Evolutionary conservation across 2,329 filamentous ascomycete genomes (phyloP).

Genomic region (Aspergillus sp.): DNA sequence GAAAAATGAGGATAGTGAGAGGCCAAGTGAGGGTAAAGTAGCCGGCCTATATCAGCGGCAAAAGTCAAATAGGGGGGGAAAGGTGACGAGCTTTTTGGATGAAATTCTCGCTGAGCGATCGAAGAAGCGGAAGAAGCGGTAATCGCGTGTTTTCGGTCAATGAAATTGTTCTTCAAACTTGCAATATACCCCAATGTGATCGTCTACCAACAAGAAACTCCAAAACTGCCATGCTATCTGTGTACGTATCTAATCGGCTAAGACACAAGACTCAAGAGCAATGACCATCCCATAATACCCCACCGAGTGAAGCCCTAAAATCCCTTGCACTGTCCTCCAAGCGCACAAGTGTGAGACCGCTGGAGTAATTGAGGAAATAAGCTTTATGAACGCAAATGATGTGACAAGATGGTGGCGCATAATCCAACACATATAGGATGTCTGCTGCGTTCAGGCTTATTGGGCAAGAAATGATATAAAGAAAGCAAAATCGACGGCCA

Average conservation of each 20-base stretch:
- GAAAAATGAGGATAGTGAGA: slow-evolving; percentile 1
- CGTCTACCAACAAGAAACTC: not conserved
- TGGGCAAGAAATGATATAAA: not conserved
- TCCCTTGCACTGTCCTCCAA: slow-evolving; percentile 11
- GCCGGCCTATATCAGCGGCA: slow-evolving; percentile 13
- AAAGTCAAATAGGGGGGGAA: slow-evolving; percentile 34
- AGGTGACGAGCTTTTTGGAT: slow-evolving; percentile 54
- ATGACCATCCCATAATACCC: not conserved
- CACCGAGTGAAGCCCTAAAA: not conserved
- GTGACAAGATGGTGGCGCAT: not conserved
- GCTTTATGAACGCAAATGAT: not conserved
- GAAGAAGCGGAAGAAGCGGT: slow-evolving; percentile 50
- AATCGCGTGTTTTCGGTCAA: not conserved
- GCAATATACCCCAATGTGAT: slow-evolving; percentile 8
- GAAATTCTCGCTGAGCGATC: slow-evolving; percentile 49
- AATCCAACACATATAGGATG: slow-evolving; percentile 7
- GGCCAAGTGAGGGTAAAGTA: slow-evolving; percentile 5
- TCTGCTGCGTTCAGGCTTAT: not conserved
- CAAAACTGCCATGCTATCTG: not conserved
- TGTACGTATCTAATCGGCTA: not conserved
- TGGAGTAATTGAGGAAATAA: slow-evolving; percentile 19
- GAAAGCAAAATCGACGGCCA: not conserved
- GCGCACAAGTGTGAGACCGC: slow-evolving; percentile 22
- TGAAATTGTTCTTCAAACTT: slow-evolving; percentile 1
- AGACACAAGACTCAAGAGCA: not conserved